A percentile compares a stretch with the other conserved stretches of the same genome.
These are phyloP conservation scores for Talaromyces pinophilus DNA, from an alignment of 2,329 filamentous ascomycete species.

Conservation along the genomic window DNA sequence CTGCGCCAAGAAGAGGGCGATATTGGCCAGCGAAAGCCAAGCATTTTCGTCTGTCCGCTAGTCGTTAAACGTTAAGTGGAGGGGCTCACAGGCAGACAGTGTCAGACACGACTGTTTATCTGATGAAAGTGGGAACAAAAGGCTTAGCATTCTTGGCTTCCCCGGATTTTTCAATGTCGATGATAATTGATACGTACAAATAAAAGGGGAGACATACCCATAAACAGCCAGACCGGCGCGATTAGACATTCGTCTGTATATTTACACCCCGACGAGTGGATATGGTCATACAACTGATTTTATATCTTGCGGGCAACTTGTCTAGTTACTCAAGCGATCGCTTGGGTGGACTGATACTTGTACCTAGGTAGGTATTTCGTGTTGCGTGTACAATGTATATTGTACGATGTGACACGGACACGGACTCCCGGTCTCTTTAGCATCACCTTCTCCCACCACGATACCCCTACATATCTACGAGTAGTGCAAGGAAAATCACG, in stretches of 20 bases:
- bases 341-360: neutral
- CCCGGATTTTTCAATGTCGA: neutral
- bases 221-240: neutral
- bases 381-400: neutral
- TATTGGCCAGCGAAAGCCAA: conserved; percentile 7
- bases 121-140: conserved; percentile 1
- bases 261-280: neutral
- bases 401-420: neutral
- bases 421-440: neutral
- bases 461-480: neutral
- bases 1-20: conserved; percentile 9
- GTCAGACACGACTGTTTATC: neutral
- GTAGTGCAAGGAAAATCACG: neutral
- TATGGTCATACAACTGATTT: conserved; percentile 1
- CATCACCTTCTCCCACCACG: neutral
- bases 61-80: neutral
- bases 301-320: neutral
- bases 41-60: neutral
- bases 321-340: conserved; percentile 2
- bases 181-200: neutral
- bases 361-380: neutral
- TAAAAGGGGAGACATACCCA: neutral
- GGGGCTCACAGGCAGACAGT: neutral
- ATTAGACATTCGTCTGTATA: neutral
- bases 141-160: conserved; percentile 18